phyloP scores from a whole-genome alignment of 768 basidiomycete species.

The Russula olivacea region DNA sequence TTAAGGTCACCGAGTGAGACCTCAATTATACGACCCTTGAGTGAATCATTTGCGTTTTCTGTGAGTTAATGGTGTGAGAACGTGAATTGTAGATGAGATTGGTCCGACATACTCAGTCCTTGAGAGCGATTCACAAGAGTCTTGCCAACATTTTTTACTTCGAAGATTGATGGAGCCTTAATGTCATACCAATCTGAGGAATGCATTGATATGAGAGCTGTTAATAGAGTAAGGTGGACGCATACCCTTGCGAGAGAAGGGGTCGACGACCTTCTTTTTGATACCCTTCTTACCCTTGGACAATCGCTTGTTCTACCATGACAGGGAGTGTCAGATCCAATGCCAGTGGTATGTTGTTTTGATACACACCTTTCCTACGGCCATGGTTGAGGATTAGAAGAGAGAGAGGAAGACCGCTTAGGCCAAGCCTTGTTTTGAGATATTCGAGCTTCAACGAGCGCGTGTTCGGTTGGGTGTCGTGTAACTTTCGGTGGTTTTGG shows the following conservation, averaged over 20 bases:
- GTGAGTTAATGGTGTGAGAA: constrained; percentile 21
- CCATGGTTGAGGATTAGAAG: constrained; percentile 51
- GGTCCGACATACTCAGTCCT: constrained; percentile 78
- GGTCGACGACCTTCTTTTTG: constrained; percentile 99
- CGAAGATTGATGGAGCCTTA: constrained; percentile 97
- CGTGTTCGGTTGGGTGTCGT: constrained; percentile 16
- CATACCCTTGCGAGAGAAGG: constrained; percentile 97
- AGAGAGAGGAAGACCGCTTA: constrained; percentile 40
- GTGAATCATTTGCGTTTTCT: constrained; percentile 99
- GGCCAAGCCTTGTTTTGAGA: constrained; percentile 45
- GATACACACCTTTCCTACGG: constrained; percentile 78
- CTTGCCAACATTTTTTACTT: constrained; percentile 95
- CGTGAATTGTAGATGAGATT: constrained; percentile 5
- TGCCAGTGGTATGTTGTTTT: not conserved
- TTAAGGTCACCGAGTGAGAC: constrained; percentile 95
- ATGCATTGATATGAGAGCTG: not conserved
- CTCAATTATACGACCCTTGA: constrained; percentile 96
- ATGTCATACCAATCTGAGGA: constrained; percentile 96
- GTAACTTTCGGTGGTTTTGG: constrained; percentile 29
- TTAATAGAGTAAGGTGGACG: not conserved
- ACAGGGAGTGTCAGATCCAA: not conserved
- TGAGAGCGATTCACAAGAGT: constrained; percentile 97
- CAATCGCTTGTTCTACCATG: constrained; percentile 85
- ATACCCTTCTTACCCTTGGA: constrained; percentile 98
- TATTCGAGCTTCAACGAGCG: constrained; percentile 22